These are phyloP conservation scores for Syzygium jambos DNA, from an alignment of 345 rosid species.

Conservation along the genomic window DNA sequence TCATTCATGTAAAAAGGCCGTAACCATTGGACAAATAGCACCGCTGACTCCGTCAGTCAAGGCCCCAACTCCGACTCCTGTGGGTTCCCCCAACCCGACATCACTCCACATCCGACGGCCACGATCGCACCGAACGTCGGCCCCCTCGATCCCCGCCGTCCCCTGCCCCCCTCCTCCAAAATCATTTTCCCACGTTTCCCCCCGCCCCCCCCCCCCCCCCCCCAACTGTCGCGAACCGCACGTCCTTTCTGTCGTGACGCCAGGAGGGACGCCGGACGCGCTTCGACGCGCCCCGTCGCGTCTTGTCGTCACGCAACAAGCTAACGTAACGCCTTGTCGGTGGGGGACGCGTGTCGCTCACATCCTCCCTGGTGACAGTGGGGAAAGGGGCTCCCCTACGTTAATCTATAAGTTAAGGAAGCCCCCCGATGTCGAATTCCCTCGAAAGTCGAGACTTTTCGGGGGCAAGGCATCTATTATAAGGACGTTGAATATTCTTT, in stretches of 20 bases:
- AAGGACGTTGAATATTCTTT: not conserved
- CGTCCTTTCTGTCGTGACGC: not conserved
- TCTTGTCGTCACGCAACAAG: not conserved
- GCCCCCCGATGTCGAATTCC: not conserved
- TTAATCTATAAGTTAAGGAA: not conserved
- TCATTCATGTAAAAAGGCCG: not conserved
- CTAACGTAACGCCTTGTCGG: rapidly evolving
- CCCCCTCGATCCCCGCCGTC: not conserved
- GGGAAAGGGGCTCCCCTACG: not conserved
- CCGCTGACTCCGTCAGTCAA: not conserved
- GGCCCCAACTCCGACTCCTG: not conserved
- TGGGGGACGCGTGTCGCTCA: not conserved
- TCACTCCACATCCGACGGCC: not conserved
- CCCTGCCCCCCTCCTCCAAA: not conserved
- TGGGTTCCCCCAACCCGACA: not conserved
- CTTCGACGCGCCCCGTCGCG: not conserved
- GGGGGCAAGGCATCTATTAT: not conserved
- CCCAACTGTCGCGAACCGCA: not conserved
- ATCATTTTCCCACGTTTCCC: not conserved
- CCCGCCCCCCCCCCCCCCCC: not conserved
- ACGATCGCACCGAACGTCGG: not conserved
- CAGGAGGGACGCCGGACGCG: not conserved
- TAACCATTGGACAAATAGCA: not conserved
- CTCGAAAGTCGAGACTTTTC: not conserved
- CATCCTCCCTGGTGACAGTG: not conserved